Percentiles rank a stretch among this genome's conserved stretches.
Conservation (phyloP, 139 green algal species). For the Pedinophyceae sp. region DNA sequence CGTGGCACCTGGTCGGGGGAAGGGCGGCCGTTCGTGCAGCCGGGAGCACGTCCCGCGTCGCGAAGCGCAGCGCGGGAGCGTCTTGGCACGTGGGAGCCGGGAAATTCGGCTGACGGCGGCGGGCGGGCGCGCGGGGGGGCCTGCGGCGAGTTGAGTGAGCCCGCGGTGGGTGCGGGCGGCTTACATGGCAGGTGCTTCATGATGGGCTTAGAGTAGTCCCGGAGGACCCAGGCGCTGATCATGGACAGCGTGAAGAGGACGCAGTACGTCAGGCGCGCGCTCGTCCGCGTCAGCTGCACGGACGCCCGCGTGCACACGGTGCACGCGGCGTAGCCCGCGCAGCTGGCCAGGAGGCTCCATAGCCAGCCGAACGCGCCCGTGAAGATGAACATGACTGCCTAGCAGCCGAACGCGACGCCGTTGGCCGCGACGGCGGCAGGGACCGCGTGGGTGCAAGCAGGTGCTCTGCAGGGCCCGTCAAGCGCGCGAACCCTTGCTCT, state of each 20-base stretch:
- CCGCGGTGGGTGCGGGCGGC: background rate
- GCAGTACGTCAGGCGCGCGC: constrained; percentile 14
- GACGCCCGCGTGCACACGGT: background rate
- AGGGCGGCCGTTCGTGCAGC: constrained; percentile 14
- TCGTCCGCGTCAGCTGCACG: background rate
- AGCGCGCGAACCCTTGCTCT: too few species aligned
- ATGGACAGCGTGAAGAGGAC: constrained; percentile 79
- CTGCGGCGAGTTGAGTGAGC: background rate
- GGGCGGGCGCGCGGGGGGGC: too few species aligned
- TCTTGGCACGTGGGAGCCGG: background rate
- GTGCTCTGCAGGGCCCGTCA: too few species aligned
- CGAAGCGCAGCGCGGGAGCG: background rate
- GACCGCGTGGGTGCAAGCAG: too few species aligned
- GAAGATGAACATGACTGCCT: too few species aligned
- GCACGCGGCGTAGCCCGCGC: background rate
- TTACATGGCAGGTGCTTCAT: constrained; percentile 81
- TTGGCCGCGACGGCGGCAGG: too few species aligned
- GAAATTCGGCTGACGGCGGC: background rate
- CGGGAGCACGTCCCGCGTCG: background rate
- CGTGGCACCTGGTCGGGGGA: background rate
- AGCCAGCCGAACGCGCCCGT: too few species aligned
- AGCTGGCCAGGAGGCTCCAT: background rate
- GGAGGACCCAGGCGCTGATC: constrained; percentile 65
- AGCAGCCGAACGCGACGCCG: too few species aligned
- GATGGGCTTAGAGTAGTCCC: constrained; percentile 83